Base-by-base conservation (phyloP, 257 asterid species). In the Echium plantagineum region DNA sequence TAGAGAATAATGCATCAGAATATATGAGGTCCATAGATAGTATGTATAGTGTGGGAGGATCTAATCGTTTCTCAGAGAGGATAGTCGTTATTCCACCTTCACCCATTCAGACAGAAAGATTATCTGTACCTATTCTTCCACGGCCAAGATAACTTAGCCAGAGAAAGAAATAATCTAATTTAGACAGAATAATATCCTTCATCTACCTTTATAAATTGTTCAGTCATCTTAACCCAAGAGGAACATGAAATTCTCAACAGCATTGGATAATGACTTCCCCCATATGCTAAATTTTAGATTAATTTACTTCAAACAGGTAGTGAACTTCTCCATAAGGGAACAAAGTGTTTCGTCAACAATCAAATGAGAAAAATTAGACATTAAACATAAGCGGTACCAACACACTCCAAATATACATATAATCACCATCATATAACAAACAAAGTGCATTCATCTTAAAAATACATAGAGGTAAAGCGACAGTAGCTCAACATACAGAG, bases 51-150 rank as follows among this genome's bases (percentile, higher is more conserved):
- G 69, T 74, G 31, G 83, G 88, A 47, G 97, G 97, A 65, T 85
- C 95, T 21, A 71, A 73, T 68, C 97, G 94, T 48, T 89, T 78
- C 75, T 85, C 96, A 1, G 94, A 85, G 78, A 80, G 94, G 81
- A 75, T 89, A 60, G 74, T 75, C 30, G 66, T 81, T 71, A 66
- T 82, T 58, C 83, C 83, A 70, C 78, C 84, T 61, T 67, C 80
- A 72, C 79, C 85, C 49, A 64, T 63, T 51, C 80, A 78, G 57
- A 67, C 74, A 64, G 85, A 84, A 31, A 62, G 70, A 61, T 79
- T 86, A 7, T 64, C 80, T n/a, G 62, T 75, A 59, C 81, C 74
- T 54, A 74, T 83, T 60, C 79, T 75, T 60, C 88, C 91, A 56
- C 83, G 81, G 60, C 96, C 94, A 52, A 77, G 94, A 78, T 87